A percentile compares a stretch with the other conserved stretches of the same genome.
Conservation (phyloP, 2,329 filamentous ascomycete genomes). For the Colletotrichum musicola region DNA sequence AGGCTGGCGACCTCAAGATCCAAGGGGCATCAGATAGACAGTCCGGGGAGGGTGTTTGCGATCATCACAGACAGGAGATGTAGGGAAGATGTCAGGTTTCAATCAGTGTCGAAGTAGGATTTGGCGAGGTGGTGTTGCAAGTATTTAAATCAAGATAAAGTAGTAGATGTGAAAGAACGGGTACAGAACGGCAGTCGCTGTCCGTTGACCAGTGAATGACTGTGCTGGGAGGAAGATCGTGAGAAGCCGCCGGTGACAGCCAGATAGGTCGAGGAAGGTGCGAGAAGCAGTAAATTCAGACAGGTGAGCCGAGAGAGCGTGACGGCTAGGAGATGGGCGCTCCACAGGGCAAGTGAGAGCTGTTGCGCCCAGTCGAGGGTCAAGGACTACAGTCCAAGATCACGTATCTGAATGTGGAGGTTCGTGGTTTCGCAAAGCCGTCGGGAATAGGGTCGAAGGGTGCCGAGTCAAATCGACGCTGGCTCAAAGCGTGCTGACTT, state of each 20-base stretch:
- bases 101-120: neutral
- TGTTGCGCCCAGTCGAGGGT: neutral
- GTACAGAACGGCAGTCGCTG: neutral
- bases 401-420: neutral
- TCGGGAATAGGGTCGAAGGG: constrained; percentile 16
- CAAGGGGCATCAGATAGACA: constrained; percentile 25
- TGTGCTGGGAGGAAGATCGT: neutral
- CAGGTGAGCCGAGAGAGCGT: neutral
- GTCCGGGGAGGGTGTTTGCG: constrained; percentile 21
- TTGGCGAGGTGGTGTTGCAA: neutral
- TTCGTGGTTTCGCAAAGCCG: constrained; percentile 12
- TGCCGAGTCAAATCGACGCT: constrained; percentile 32
- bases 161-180: constrained; percentile 6
- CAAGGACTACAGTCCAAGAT: neutral
- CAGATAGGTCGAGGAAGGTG: constrained; percentile 21
- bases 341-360: neutral
- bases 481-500: constrained; percentile 15
- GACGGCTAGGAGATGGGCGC: neutral
- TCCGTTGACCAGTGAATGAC: neutral
- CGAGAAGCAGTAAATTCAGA: constrained; percentile 4
- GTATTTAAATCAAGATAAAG: constrained; percentile 6
- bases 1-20: constrained; percentile 6
- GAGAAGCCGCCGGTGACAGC: neutral
- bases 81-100: constrained; percentile 4
- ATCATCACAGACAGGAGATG: constrained; percentile 32